These are phyloP conservation scores for Erigeron philadelphicus DNA, from an alignment of 140 eudicot species.

Conservation along the genomic window DNA sequence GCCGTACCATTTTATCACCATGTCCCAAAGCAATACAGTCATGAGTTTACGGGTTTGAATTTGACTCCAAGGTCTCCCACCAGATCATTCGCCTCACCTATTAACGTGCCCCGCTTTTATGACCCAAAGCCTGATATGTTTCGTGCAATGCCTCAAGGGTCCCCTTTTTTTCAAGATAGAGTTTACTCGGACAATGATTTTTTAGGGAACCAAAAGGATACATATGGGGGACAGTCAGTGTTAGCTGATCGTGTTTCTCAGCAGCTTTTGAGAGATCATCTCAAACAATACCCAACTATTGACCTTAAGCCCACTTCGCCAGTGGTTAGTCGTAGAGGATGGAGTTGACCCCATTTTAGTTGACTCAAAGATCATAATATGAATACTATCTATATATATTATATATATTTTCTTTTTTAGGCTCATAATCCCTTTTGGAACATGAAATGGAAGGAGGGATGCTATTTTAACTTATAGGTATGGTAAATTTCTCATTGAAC, in stretches of 20 bases:
- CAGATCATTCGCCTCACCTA: conserved; percentile 30
- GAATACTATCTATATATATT: conserved; percentile 21
- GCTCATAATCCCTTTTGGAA: conserved; percentile 30
- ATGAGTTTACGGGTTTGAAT: conserved; percentile 32
- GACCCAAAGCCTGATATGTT: conserved; percentile 59
- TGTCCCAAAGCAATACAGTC: conserved; percentile 36
- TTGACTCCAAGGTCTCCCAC: conserved; percentile 37
- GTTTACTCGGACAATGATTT: conserved; percentile 37
- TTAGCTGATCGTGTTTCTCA: conserved; percentile 52
- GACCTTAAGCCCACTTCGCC: conserved; percentile 38
- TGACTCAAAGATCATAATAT: conserved; percentile 20
- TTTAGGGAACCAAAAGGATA: conserved; percentile 36
- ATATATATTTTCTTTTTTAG: conserved; percentile 20
- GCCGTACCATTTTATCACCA: conserved; percentile 35
- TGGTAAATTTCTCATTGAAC: not conserved
- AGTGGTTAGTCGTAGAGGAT: conserved; percentile 25
- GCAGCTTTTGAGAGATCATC: conserved; percentile 45
- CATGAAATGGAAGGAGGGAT: conserved; percentile 44
- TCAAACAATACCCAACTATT: conserved; percentile 30
- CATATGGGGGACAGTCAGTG: conserved; percentile 31
- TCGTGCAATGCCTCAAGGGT: conserved; percentile 48
- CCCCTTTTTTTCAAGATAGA: conserved; percentile 40
- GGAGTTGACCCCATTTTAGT: conserved; percentile 24
- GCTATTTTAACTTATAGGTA: conserved; percentile 26
- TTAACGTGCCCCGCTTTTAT: conserved; percentile 26